phyloP scores from a whole-genome alignment of 257 asterid species.

The Nicotiana benthamiana region DNA sequence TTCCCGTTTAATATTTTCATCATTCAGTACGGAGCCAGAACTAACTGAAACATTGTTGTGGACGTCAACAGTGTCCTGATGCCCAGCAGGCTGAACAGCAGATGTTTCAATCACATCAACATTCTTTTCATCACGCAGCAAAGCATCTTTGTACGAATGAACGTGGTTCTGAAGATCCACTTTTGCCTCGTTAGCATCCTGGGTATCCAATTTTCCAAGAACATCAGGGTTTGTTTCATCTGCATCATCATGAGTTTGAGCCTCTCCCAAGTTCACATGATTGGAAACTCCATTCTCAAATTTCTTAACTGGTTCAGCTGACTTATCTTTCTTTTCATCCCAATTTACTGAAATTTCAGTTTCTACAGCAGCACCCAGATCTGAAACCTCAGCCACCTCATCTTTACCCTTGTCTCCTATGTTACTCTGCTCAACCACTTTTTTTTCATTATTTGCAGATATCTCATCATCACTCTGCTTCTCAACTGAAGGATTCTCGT shows the following conservation, averaged over 20 bases:
- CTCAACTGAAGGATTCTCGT: conserved; percentile 5
- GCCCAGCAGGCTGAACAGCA: conserved; percentile 13
- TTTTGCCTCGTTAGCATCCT: conserved; percentile 26
- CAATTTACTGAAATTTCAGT: conserved; percentile 15
- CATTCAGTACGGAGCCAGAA: conserved; percentile 21
- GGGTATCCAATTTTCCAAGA: conserved; percentile 20
- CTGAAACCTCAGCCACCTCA: conserved; percentile 25
- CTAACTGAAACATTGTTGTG: conserved; percentile 15
- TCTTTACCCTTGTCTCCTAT: conserved; percentile 21
- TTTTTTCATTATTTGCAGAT: conserved; percentile 12
- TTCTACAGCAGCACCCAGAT: conserved; percentile 19
- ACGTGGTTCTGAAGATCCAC: conserved; percentile 20
- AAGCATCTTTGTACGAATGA: conserved; percentile 18
- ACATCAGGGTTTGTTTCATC: conserved; percentile 16
- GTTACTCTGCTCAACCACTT: conserved; percentile 23
- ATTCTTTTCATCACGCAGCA: conserved; percentile 15
- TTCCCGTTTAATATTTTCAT: conserved; percentile 18
- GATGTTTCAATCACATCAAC: conserved; percentile 11
- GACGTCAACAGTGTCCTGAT: conserved; percentile 11
- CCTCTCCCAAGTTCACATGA: conserved; percentile 15
- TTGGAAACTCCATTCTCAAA: conserved; percentile 32
- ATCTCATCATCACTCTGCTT: conserved; percentile 17
- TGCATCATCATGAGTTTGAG: conserved; percentile 13
- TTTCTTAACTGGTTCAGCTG: conserved; percentile 11
- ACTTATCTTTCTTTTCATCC: conserved; percentile 23